phyloP scores from a whole-genome alignment of 148 eudicot genomes.

The Camellia sinensis region DNA sequence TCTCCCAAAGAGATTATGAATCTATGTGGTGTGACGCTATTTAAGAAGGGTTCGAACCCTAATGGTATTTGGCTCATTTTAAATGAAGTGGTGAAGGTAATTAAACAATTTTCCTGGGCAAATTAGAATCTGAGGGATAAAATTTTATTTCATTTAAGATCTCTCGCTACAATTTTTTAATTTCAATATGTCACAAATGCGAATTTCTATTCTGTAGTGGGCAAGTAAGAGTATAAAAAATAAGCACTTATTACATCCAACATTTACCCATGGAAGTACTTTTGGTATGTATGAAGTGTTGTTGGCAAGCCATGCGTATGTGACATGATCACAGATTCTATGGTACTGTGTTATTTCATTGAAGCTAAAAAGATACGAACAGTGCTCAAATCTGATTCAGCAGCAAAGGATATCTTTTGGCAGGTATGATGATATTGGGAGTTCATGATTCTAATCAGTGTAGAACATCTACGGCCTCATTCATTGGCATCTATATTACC shows the following conservation, averaged over 20 bases:
- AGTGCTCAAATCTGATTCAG: slow-evolving; percentile 58
- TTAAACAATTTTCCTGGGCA: not conserved
- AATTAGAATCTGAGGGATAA: not conserved
- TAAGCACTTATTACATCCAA: slow-evolving; percentile 70
- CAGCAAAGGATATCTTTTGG: slow-evolving; percentile 85
- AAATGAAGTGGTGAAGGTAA: slow-evolving; percentile 90
- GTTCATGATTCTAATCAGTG: not conserved
- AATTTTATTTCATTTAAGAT: not conserved
- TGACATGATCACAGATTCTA: slow-evolving; percentile 79
- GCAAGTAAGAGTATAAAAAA: slow-evolving; percentile 47
- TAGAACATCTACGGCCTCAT: not conserved
- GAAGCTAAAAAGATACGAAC: slow-evolving; percentile 62
- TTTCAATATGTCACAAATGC: slow-evolving; percentile 3
- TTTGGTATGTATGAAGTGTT: slow-evolving; percentile 88
- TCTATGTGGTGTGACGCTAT: slow-evolving; percentile 63
- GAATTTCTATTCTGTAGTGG: slow-evolving; percentile 56
- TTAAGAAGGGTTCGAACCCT: slow-evolving; percentile 75
- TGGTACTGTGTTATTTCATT: slow-evolving; percentile 75
- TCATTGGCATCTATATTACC: not conserved
- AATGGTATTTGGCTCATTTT: slow-evolving; percentile 87
- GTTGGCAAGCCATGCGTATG: slow-evolving; percentile 74
- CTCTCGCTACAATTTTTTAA: not conserved
- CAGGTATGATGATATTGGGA: slow-evolving; percentile 43
- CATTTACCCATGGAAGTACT: slow-evolving; percentile 85
- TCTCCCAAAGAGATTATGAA: slow-evolving; percentile 83